Base-by-base conservation (phyloP, 495 filamentous ascomycete genomes). In the Aspergillus heteromorphus region DNA sequence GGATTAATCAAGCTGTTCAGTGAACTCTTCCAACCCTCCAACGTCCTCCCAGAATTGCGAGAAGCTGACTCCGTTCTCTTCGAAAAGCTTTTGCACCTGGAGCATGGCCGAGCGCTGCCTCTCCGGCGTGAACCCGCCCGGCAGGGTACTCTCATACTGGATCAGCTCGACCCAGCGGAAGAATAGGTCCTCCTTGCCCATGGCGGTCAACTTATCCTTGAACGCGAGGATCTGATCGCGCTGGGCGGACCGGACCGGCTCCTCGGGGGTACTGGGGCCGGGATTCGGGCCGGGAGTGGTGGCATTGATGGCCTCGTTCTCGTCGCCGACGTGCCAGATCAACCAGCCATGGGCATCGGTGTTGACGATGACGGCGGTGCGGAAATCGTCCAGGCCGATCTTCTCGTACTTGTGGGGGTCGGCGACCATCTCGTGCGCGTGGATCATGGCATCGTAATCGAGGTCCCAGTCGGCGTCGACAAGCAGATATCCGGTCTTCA, bases 91-190 rank as follows among this genome's bases (percentile, higher is more conserved):
- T 75, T 80, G 76, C 57, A 81, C 81, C 78, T 86, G 79, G 17
- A 79, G 54, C 60, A 89, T 87, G 1, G 82, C 80, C 45, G 76
- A 76, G 19, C 77, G 67, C 70, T 91, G 87, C 58, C 80, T 75
- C 60, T 91, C 87, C 3, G 72, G 64, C 1, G 82, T 85, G 61
- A 92, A 92, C 0, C 86, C 86, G 38, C 85, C 89, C 0, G 88
- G 83, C 55, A 78, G 79, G 25, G 79, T 80, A 45, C 87, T 87
- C 70, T 93, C 90, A 62, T 81, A 90, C 67, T 95, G 89, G 36
- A 95, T 76, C 51, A 93, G 68, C 71, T 95, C 90, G 47, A 92
- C 86, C 87, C 88, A 91, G 29, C 85, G 79, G 68, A 85, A 93
- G 71, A 95, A 95, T 7, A 95, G 66, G 52, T 85, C 80, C 66